Evolutionary conservation across 73 alveolate genomes (phyloP), one percentile per base, ranked within the genome.

Genomic region (Symbiodinium natans): DNA sequence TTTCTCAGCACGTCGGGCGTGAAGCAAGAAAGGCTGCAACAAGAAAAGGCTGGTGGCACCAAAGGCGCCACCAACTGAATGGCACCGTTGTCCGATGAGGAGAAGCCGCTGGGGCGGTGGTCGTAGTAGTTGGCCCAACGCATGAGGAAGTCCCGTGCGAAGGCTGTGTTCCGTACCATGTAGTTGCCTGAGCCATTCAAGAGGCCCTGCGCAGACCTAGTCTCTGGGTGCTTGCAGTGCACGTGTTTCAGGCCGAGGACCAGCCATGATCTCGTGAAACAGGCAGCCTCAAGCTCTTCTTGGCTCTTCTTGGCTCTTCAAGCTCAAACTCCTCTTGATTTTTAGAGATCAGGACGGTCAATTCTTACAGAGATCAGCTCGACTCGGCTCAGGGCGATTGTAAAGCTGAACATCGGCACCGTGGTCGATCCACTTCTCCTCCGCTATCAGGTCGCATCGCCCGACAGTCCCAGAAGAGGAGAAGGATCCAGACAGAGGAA

Each of bases 221-320:
- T 19, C 19, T 52, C 71, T 52, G 27, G 71, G 19, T 52, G 71
- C 71, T 13, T 13, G n/a, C n/a, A n/a, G 77, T 63, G 33, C 36
- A 63, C 31, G 2, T 63, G 36, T 29, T 23, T 13, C 40, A 63
- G 9, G 80, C 40, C 80, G 80, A 13, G 59, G 84, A 13, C 97
- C 97, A 2, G 97, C 97, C 97, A 90, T 90, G 89, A 90, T 90
- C 80, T 90, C 97, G 54, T 90, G 97, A 29, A 90, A 90, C n/a
- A 90, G 75, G 68, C 97, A 90, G 39, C 95, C 95, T 89, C 31
- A 13, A 15, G 27, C 42, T n/a, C 84, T 8, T 3, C 59, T 46
- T 6, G 13, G 59, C 59, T 46, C 13, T 46, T 46, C 21, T n/a
- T n/a, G n/a, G n/a, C n/a, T n/a, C n/a, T 46, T 13, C 59, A 46